phyloP scores from a whole-genome alignment of 345 rosid species.

The Citrus australasica region DNA sequence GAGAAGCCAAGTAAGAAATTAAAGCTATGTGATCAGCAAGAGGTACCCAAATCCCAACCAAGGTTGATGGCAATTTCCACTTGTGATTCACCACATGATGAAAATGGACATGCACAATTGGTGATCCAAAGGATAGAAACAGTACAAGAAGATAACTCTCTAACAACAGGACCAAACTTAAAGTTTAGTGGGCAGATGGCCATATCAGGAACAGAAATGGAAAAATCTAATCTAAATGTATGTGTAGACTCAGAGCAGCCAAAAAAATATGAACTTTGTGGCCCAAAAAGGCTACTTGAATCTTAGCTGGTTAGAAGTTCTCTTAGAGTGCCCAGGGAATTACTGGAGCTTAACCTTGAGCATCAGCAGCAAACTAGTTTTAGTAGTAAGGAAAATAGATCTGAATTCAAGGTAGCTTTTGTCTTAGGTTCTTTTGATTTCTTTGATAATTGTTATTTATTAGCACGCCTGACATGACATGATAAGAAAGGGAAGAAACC shows the following conservation, averaged over 20 bases:
- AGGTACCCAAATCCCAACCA: not conserved
- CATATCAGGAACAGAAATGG: not conserved
- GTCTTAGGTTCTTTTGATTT: not conserved
- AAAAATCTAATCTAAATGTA: not conserved
- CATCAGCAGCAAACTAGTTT: not conserved
- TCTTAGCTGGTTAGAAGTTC: not conserved
- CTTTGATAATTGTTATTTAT: not conserved
- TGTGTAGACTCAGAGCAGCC: not conserved
- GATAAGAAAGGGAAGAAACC: not conserved
- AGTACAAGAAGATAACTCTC: not conserved
- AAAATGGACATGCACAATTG: not conserved
- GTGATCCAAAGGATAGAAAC: not conserved
- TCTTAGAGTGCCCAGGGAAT: not conserved
- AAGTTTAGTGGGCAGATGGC: not conserved
- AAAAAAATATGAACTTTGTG: not conserved
- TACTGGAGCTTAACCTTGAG: not conserved
- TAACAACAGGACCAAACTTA: not conserved
- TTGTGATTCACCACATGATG: not conserved
- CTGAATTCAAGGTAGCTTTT: not conserved
- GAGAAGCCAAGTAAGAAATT: slow-evolving; percentile 1
- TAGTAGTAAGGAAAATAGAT: not conserved
- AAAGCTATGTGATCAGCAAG: slow-evolving; percentile 11
- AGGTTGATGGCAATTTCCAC: not conserved
- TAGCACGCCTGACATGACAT: not conserved
- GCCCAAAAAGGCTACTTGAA: not conserved